phyloP scores from a whole-genome alignment of 179 eudicot species.

The Camellia oleifera region DNA sequence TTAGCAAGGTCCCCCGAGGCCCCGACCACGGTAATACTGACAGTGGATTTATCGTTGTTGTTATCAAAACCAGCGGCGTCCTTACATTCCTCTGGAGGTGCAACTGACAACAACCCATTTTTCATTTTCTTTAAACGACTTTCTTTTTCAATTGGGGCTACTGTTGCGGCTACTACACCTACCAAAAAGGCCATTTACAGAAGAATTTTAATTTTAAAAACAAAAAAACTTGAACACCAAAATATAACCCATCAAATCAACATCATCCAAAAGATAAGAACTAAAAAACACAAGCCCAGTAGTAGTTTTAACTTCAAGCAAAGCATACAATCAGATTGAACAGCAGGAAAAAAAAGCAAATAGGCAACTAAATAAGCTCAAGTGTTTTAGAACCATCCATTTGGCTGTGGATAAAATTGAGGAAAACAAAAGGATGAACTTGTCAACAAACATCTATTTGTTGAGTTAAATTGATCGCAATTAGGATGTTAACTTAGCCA shows the following conservation, averaged over 20 bases:
- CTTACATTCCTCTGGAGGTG: slow-evolving; percentile 33
- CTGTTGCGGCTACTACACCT: slow-evolving; percentile 51
- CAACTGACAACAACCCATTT: slow-evolving; percentile 43
- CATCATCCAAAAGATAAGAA: background rate
- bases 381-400: background rate
- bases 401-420: background rate
- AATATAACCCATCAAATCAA: background rate
- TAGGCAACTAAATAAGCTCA: background rate
- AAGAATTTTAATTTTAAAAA: background rate
- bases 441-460: background rate
- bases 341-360: background rate
- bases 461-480: background rate
- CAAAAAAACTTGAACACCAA: background rate
- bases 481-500: background rate
- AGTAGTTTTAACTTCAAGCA: background rate
- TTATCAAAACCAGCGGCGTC: slow-evolving; percentile 37
- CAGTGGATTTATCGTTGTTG: slow-evolving; percentile 59
- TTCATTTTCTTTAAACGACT: slow-evolving; percentile 38
- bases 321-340: background rate
- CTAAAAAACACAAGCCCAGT: background rate
- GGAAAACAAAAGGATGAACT: background rate
- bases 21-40: slow-evolving; percentile 94
- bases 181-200: background rate
- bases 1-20: slow-evolving; percentile 99
- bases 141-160: slow-evolving; percentile 35